Evolutionary conservation across 495 filamentous ascomycete genomes (phyloP).

Genomic region (Bacidia gigantensis): DNA sequence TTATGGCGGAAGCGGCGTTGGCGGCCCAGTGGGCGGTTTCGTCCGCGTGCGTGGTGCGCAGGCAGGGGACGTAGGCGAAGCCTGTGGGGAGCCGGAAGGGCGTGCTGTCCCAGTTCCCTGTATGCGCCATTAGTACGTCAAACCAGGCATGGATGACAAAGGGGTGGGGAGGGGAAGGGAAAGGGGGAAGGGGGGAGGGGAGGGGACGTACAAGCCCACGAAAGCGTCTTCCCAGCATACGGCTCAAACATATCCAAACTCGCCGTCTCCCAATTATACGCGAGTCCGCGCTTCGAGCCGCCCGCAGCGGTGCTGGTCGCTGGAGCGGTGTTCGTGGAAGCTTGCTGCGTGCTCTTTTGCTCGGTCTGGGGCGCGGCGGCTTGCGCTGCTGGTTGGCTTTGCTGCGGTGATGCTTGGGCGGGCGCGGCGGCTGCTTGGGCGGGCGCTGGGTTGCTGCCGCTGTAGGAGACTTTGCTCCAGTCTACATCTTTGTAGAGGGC

Average conservation of each 20-base stretch:
- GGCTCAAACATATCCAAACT: conserved; percentile 10
- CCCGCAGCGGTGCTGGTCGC: conserved; percentile 9
- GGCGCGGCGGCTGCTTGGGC: conserved; percentile 8
- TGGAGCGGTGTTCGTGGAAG: background rate
- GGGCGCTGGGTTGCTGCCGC: conserved; percentile 8
- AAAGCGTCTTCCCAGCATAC: conserved; percentile 4
- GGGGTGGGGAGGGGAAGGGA: too few species aligned
- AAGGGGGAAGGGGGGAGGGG: too few species aligned
- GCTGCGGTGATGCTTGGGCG: conserved; percentile 15
- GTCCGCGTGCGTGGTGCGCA: conserved; percentile 38
- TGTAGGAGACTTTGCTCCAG: conserved; percentile 21
- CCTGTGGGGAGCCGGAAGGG: conserved; percentile 25
- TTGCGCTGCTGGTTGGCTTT: conserved; percentile 13
- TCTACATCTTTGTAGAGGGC: conserved; percentile 19
- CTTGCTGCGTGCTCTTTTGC: conserved; percentile 3
- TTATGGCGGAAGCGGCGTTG: conserved; percentile 32
- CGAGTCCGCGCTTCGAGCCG: conserved; percentile 13
- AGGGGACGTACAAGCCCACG: too few species aligned
- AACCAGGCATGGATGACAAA: too few species aligned
- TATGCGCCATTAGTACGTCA: too few species aligned
- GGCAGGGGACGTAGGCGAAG: conserved; percentile 60
- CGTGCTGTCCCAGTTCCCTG: conserved; percentile 60
- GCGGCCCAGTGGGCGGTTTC: conserved; percentile 39
- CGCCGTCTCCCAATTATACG: conserved; percentile 13
- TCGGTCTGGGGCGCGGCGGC: conserved; percentile 14